phyloP scores from a whole-genome alignment of 164 flowering plant genomes.

The Akebia trifoliata region DNA sequence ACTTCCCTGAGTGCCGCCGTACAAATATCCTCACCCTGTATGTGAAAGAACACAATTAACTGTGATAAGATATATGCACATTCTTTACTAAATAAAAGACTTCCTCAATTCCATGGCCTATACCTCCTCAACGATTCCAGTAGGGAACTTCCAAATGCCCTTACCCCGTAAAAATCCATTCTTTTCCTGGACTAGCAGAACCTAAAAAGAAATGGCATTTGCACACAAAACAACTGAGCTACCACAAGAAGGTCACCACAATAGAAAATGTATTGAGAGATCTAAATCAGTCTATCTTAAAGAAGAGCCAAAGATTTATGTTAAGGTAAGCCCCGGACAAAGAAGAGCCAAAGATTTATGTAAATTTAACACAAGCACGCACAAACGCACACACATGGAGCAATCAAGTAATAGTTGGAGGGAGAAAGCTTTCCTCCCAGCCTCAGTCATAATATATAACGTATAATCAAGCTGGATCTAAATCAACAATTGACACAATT shows the following conservation, averaged over 20 bases:
- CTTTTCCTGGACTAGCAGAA: conserved; percentile 45
- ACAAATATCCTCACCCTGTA: conserved; percentile 46
- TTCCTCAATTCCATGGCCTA: not conserved
- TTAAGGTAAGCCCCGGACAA: not conserved
- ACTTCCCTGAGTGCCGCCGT: conserved; percentile 63
- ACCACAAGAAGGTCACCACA: conserved; percentile 2
- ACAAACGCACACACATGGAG: too few relatives aligned
- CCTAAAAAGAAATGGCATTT: conserved; percentile 18
- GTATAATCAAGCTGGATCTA: too few relatives aligned
- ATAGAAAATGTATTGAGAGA: conserved; percentile 4
- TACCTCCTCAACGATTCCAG: conserved; percentile 39
- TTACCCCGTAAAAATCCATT: conserved; percentile 29
- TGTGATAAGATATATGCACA: conserved; percentile 1
- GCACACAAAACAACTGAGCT: conserved; percentile 7
- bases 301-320: not conserved
- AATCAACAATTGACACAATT: too few relatives aligned
- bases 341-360: not conserved
- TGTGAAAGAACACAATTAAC: conserved; percentile 4
- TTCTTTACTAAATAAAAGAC: conserved; percentile 1
- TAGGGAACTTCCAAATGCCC: conserved; percentile 45
- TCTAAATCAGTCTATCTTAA: not conserved
- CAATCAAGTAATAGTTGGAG: too few relatives aligned
- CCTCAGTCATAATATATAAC: too few relatives aligned
- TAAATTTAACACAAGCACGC: too few relatives aligned
- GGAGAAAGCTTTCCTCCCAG: too few relatives aligned